Conservation (phyloP, 179 eudicot species). For the Monotropa hypopitys region DNA sequence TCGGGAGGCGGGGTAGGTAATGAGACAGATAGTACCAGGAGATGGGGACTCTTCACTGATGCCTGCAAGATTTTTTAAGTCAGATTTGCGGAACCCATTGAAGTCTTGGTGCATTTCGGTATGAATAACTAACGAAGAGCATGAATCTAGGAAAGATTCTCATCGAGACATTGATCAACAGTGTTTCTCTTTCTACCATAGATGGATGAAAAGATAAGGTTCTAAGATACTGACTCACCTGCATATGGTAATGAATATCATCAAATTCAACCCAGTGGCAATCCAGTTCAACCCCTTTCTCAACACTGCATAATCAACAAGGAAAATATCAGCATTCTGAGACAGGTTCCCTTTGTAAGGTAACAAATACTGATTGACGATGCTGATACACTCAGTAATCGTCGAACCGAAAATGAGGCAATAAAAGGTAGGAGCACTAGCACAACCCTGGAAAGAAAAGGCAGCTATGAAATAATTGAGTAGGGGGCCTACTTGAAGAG, state of each 20-base stretch:
- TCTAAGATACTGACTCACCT: slow-evolving; percentile 28
- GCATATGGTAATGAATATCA: slow-evolving; percentile 82
- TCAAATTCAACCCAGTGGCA: slow-evolving; percentile 90
- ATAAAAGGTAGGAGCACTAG: neutral
- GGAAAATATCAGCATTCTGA: neutral
- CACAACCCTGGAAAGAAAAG: neutral
- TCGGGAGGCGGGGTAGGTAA: slow-evolving; percentile 90
- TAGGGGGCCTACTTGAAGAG: neutral
- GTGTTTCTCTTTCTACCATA: neutral
- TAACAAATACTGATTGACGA: neutral
- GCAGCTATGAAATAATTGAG: neutral
- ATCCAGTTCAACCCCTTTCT: slow-evolving; percentile 84
- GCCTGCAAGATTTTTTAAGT: slow-evolving; percentile 35
- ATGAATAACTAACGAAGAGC: neutral
- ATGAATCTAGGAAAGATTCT: neutral
- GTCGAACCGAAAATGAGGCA: neutral
- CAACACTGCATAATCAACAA: slow-evolving; percentile 47
- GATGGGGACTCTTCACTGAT: slow-evolving; percentile 67
- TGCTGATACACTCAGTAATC: neutral
- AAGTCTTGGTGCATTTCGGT: neutral
- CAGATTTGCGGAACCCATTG: slow-evolving; percentile 3
- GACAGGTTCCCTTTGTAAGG: neutral
- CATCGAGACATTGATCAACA: neutral
- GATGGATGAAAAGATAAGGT: neutral
- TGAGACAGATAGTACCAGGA: slow-evolving; percentile 63